Conservation (phyloP, 176 grass and related monocot genomes). For the Puya raimondii region DNA sequence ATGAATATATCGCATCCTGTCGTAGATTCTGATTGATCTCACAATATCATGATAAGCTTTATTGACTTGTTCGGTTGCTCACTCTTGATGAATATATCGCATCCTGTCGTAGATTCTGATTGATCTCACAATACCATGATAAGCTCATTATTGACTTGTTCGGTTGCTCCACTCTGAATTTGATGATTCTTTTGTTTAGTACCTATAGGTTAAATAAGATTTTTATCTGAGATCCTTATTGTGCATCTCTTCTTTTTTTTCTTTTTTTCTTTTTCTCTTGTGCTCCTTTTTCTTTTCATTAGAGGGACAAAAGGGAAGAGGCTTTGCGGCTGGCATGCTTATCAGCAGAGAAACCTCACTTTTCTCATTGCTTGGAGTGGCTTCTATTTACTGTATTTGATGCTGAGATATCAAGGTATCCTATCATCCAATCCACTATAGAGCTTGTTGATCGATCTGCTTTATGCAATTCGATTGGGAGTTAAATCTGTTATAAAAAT, state of each 20-base stretch:
- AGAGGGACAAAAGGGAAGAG: constrained; percentile 94
- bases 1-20: too few relatives aligned
- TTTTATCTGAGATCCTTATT: not conserved
- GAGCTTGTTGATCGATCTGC: not conserved
- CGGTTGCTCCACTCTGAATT: too few relatives aligned
- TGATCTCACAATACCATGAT: too few relatives aligned
- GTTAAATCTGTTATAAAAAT: not conserved
- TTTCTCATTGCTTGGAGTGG: constrained; percentile 97
- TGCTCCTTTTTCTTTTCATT: constrained; percentile 32
- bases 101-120: too few relatives aligned
- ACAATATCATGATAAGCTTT: too few relatives aligned
- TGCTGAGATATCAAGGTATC: constrained; percentile 95
- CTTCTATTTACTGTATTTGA: constrained; percentile 99
- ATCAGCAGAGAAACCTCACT: constrained; percentile 95
- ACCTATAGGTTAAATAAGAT: too few relatives aligned
- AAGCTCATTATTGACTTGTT: too few relatives aligned
- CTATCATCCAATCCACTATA: constrained; percentile 6
- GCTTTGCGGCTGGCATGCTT: constrained; percentile 79
- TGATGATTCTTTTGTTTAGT: too few relatives aligned
- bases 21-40: too few relatives aligned
- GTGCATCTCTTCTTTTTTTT: not conserved
- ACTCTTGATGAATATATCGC: too few relatives aligned
- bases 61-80: too few relatives aligned
- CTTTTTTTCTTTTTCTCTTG: constrained; percentile 1
- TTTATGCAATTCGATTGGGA: not conserved